Base-by-base conservation (phyloP, 371 early-diverging fungal species). In the Mucor sp. region DNA sequence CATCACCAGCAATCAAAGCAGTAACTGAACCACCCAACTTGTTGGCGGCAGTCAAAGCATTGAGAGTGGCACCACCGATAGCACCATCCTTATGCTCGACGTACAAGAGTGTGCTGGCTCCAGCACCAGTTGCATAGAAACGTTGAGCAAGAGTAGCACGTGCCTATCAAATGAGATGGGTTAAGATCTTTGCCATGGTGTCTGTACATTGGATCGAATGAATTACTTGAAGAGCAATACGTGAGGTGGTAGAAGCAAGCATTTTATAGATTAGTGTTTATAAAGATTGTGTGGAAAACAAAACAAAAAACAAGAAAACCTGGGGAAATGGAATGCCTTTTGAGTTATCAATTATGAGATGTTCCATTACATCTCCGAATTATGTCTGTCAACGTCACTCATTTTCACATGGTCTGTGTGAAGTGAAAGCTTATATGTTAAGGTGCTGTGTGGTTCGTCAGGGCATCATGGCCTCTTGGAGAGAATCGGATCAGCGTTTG, bases 21-120 rank as follows among this genome's bases (percentile, higher is more conserved):
- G 95, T 90, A 63, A 98, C 88, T 4, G 86, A 78, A 25, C 92
- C 92, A 25, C 93, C 91, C 9, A 97, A 71, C 68, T 87, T 86
- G 63, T 77, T 74, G 47, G 97, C 98, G 32, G 98, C 98, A 11
- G 93, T 89, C 69, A 97, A 80, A 35, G 98, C 95, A 74, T 93
- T 94, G 69, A 97, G 84, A 27, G 96, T 92, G 37, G 92, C 86
- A 43, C 90, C 80, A 44, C 86, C 85, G 43, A 94, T 75, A 55
- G 80, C 83, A 70, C 87, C 85, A 79, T 91, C 89, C 78, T 92
- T 93, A 85, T 95, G 94, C 80, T 98, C 98, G 57, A 95, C 91
- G 58, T 93, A 77, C 67, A 98, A 87, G 37, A 98, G 85, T n/a
- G 96, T 87, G 35, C 87, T 89, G 71, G 84, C 87, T 63, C 84